Base-by-base conservation (phyloP, 306 rosid genomes). In the Coriaria nepalensis region DNA sequence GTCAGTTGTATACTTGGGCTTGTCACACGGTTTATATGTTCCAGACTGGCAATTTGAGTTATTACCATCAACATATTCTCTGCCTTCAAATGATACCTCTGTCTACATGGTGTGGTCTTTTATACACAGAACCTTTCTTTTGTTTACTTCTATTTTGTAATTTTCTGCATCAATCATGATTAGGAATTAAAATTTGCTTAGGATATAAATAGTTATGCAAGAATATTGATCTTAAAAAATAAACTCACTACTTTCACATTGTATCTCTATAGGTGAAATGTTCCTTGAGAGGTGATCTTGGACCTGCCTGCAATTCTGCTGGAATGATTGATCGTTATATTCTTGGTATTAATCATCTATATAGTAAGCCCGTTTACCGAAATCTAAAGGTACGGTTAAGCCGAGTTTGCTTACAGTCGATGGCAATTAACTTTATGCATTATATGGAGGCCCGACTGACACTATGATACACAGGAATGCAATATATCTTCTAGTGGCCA, bases 251-350 rank as follows among this genome's bases (percentile, higher is more conserved):
- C 3, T 20, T 20, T 3, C 29, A 20, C 3, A 20, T 20, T 20
- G 29, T 20, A 20, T 3, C 29, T 20, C 3, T 20, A 20, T 20
- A 20, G 1, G 29, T 20, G 29, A 20, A 20, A 20, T 20, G 29
- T 20, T 20, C 29, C 29, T 20, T 20, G 29, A 20, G 29, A 20
- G 97, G 79, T 88, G 46, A 95, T 83, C 67, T 76, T 78, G 58
- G 42, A 72, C 34, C 55, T 57, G 58, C 77, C 38, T 88, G 96
- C 60, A 88, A 81, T 73, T 74, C 96, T 59, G 94, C 88, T 34
- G 86, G 86, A 64, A 73, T 83, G 94, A 83, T 88, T 35, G 96
- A 88, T 65, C 88, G 95, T 55, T 80, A 66, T 60, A 61, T 83
- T 55, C 76, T 81, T 54, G 83, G 96, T 62, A 53, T 76, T 66